Percentiles rank a stretch among this genome's conserved stretches.
phyloP scores from a whole-genome alignment of 345 rosid species.

The Eutrema heterophyllum region DNA sequence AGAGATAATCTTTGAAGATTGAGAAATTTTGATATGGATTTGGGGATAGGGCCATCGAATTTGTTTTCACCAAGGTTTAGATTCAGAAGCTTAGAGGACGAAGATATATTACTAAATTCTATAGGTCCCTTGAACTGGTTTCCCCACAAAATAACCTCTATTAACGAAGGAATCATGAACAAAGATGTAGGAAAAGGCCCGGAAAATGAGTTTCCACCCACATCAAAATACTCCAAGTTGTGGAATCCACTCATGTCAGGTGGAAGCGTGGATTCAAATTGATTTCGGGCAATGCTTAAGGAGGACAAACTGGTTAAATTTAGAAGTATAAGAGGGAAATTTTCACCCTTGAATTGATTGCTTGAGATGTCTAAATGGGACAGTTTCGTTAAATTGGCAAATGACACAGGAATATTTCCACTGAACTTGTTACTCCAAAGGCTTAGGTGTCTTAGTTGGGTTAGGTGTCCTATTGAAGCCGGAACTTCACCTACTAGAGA shows the following conservation, averaged over 20 bases:
- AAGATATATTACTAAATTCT: not conserved
- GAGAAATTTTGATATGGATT: not conserved
- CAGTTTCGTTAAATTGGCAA: not conserved
- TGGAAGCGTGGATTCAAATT: not conserved
- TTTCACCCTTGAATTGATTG: too few species aligned
- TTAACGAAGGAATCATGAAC: not conserved
- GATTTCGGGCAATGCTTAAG: not conserved
- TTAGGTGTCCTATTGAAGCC: not conserved
- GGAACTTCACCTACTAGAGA: not conserved
- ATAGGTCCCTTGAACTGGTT: not conserved
- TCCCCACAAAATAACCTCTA: fast-evolving
- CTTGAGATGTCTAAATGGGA: fast-evolving
- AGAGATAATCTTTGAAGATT: not conserved
- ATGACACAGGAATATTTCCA: not conserved
- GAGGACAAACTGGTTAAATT: too few species aligned
- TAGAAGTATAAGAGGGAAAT: too few species aligned
- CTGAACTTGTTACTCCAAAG: not conserved
- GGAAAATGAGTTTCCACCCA: not conserved
- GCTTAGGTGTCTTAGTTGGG: not conserved
- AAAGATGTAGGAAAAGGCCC: not conserved
- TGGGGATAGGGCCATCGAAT: not conserved
- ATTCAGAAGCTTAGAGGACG: fast-evolving
- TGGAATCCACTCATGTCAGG: not conserved
- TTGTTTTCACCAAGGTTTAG: not conserved
- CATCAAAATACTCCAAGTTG: not conserved